Conservation (phyloP, 768 basidiomycete species). For the Auriscalpium microsporum region DNA sequence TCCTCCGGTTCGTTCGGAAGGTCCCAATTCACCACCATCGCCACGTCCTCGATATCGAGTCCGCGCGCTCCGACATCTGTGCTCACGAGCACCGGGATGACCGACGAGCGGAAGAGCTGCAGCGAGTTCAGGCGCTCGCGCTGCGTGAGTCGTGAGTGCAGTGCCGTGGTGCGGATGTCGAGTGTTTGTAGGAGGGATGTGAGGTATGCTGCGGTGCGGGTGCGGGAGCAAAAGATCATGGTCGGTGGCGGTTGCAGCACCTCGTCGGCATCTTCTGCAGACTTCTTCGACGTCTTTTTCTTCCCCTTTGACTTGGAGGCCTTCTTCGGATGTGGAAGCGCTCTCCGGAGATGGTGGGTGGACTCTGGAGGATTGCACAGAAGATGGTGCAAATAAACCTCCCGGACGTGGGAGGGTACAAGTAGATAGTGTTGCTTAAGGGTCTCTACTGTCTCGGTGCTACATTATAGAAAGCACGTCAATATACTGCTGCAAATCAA, state of each 20-base stretch:
- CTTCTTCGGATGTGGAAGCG: slow-evolving; percentile 25
- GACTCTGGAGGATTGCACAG: slow-evolving; percentile 84
- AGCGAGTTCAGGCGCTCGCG: slow-evolving; percentile 79
- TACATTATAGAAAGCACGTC: slow-evolving; percentile 22
- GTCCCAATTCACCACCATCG: slow-evolving; percentile 97
- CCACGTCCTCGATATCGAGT: slow-evolving; percentile 92
- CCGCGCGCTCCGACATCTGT: slow-evolving; percentile 96
- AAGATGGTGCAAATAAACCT: slow-evolving; percentile 83
- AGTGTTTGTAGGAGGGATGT: slow-evolving; percentile 70
- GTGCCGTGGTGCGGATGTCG: slow-evolving; percentile 74
- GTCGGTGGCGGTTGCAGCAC: slow-evolving; percentile 83
- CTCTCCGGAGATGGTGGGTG: slow-evolving; percentile 57
- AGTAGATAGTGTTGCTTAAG: slow-evolving; percentile 87
- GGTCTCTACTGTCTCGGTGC: slow-evolving; percentile 83
- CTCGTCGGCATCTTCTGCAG: slow-evolving; percentile 37
- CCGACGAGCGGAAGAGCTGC: slow-evolving; percentile 75
- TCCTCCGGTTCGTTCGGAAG: slow-evolving; percentile 84
- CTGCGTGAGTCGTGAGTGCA: slow-evolving; percentile 92
- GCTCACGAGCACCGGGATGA: slow-evolving; percentile 86
- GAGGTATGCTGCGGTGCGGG: slow-evolving; percentile 86
- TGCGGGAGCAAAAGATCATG: slow-evolving; percentile 85
- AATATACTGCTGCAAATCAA: not conserved
- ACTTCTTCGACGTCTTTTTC: slow-evolving; percentile 20
- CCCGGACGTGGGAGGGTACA: slow-evolving; percentile 90
- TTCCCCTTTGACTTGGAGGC: slow-evolving; percentile 12